Conservation (phyloP, 208 protist species). For the Polymyxa betae region DNA sequence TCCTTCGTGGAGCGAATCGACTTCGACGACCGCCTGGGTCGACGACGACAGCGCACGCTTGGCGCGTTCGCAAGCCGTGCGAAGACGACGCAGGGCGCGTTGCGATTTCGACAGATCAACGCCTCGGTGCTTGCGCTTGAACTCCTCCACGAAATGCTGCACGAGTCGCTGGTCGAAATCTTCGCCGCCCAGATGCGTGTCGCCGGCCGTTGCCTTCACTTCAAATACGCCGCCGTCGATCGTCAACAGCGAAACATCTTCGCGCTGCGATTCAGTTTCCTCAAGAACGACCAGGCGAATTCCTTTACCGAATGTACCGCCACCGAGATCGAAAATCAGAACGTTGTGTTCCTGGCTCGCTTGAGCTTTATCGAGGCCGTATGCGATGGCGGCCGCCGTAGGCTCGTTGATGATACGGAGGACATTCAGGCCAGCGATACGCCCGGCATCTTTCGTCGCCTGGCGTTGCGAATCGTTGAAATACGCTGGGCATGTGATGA, state of each 20-base stretch:
- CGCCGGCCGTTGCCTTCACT: conserved; percentile 86
- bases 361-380: conserved; percentile 89
- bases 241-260: conserved; percentile 95
- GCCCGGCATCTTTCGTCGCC: conserved; percentile 94
- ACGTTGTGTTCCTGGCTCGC: conserved; percentile 82
- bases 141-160: conserved; percentile 81
- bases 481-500: conserved; percentile 97
- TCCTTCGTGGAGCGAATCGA: conserved; percentile 88
- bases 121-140: conserved; percentile 88
- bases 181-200: conserved; percentile 93
- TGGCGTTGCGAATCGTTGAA: conserved; percentile 97
- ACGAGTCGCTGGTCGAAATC: conserved; percentile 82
- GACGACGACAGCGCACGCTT: conserved; percentile 85
- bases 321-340: conserved; percentile 97
- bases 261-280: too few relatives aligned
- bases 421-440: conserved; percentile 94
- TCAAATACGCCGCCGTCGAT: conserved; percentile 96
- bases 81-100: conserved; percentile 76
- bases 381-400: conserved; percentile 95
- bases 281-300: too few relatives aligned
- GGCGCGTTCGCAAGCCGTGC: conserved; percentile 84
- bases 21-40: conserved; percentile 78
- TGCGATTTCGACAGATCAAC: conserved; percentile 71
- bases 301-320: conserved; percentile 96
- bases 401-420: conserved; percentile 98